Conservation (phyloP, 805 yeast genomes). For the Cyberlindnera japonica region DNA sequence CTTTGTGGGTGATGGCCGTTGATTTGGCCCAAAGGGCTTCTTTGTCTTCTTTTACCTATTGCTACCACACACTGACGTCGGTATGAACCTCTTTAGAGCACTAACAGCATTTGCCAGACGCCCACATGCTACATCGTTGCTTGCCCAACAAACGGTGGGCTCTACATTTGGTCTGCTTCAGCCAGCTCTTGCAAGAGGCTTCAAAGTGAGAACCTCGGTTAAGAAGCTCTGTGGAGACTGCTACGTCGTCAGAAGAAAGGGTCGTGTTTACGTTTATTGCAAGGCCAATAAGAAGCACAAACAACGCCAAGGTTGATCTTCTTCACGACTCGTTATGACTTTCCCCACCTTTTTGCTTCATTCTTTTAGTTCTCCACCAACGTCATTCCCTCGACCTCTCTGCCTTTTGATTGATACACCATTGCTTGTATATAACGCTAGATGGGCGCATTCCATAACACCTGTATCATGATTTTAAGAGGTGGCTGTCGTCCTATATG, state of each 20-base stretch:
- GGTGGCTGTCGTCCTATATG: too few species aligned
- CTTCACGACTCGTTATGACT: conserved; percentile 1
- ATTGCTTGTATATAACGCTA: conserved; percentile 2
- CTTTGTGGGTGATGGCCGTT: conserved; percentile 2
- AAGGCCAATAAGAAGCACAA: conserved; percentile 91
- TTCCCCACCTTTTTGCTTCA: not conserved
- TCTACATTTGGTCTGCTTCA: conserved; percentile 23
- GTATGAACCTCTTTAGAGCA: conserved; percentile 21
- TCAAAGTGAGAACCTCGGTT: conserved; percentile 89
- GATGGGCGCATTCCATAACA: too few species aligned
- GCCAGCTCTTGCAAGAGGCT: conserved; percentile 52
- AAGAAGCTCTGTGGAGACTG: conserved; percentile 93
- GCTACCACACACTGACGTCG: not conserved
- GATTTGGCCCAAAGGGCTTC: not conserved
- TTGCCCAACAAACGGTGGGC: conserved; percentile 13
- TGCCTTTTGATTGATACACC: too few species aligned
- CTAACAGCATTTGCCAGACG: conserved; percentile 16
- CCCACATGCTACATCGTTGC: conserved; percentile 19
- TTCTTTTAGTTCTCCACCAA: not conserved
- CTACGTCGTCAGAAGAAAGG: conserved; percentile 86
- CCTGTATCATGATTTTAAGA: too few species aligned
- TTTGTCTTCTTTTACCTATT: not conserved
- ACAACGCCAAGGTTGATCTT: conserved; percentile 74
- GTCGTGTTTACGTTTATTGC: conserved; percentile 89
- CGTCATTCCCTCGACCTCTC: not conserved